Conservation (phyloP, 495 filamentous ascomycete species). For the Apodospora peruviana region DNA sequence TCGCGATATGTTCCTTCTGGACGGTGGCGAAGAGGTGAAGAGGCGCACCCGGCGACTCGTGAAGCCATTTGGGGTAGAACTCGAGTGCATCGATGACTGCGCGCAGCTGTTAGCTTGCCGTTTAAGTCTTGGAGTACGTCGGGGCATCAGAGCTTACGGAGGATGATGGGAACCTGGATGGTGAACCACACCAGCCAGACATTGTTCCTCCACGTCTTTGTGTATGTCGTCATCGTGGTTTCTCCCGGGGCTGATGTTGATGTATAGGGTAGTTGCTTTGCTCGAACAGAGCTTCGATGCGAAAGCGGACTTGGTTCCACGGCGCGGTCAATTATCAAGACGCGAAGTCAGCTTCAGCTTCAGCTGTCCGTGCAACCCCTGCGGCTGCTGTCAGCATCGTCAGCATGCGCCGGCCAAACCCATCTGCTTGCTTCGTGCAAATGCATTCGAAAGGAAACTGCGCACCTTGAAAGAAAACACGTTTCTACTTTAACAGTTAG, state of each 20-base stretch:
- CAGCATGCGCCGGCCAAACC: no score
- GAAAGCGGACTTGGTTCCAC: background rate
- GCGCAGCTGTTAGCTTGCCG: background rate
- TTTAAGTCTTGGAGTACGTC: background rate
- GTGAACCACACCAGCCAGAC: slow-evolving; percentile 66
- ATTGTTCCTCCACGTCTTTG: slow-evolving; percentile 36
- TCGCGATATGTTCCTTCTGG: slow-evolving; percentile 58
- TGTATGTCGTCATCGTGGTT: slow-evolving; percentile 27
- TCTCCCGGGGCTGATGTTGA: background rate
- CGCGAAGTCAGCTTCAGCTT: no score
- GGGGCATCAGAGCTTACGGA: slow-evolving; percentile 44
- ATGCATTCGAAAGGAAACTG: no score
- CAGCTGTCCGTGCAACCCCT: no score
- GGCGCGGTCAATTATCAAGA: no score
- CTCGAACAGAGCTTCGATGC: background rate
- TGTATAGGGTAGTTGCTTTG: background rate
- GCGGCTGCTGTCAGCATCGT: no score
- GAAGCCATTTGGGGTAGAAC: slow-evolving; percentile 54
- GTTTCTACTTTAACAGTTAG: no score
- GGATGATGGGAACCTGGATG: slow-evolving; percentile 61
- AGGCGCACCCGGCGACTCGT: slow-evolving; percentile 31
- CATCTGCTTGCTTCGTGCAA: no score
- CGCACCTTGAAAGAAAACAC: no score
- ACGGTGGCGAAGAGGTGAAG: slow-evolving; percentile 44
- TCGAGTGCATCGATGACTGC: slow-evolving; percentile 63